Conservation (phyloP, 1,284 basidiomycete genomes). For the Cryptococcus jaspeensis region DNA sequence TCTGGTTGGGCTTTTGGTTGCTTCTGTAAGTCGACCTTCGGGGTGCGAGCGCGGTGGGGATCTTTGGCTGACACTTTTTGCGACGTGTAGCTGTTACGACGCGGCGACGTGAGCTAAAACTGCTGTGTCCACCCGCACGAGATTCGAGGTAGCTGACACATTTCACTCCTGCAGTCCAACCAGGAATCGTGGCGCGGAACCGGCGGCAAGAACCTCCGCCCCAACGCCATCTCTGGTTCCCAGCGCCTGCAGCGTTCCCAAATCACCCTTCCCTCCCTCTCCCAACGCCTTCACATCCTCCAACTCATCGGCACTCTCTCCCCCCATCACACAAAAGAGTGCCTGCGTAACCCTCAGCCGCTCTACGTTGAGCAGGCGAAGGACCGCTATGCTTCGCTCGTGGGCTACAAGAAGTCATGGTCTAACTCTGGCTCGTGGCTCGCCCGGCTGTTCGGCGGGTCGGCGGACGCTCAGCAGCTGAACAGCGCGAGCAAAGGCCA, state of each 20-base stretch:
- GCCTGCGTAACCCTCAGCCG: conserved; percentile 76
- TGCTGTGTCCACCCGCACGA: not conserved
- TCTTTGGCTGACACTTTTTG: conserved; percentile 2
- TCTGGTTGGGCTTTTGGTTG: conserved; percentile 51
- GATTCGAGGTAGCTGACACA: too few species aligned
- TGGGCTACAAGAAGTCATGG: conserved; percentile 69
- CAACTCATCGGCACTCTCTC: conserved; percentile 80
- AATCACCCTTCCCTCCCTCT: conserved; percentile 61
- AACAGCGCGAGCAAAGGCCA: conserved; percentile 55
- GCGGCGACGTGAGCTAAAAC: conserved; percentile 26
- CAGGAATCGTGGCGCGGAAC: conserved; percentile 32
- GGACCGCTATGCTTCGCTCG: conserved; percentile 76
- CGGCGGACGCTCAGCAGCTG: conserved; percentile 32
- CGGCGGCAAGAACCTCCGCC: conserved; percentile 28
- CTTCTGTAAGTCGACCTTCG: conserved; percentile 38
- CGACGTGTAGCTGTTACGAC: conserved; percentile 17
- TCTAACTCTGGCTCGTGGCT: conserved; percentile 62
- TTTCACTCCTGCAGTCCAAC: conserved; percentile 13
- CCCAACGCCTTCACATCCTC: conserved; percentile 79
- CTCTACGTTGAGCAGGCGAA: conserved; percentile 77
- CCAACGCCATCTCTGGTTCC: conserved; percentile 28
- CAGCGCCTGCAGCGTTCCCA: conserved; percentile 35
- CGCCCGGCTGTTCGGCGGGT: conserved; percentile 50
- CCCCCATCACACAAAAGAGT: conserved; percentile 85
- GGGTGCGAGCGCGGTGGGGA: conserved; percentile 1